Base-by-base conservation (phyloP, 148 eudicot genomes). In the Diospyros lotus region DNA sequence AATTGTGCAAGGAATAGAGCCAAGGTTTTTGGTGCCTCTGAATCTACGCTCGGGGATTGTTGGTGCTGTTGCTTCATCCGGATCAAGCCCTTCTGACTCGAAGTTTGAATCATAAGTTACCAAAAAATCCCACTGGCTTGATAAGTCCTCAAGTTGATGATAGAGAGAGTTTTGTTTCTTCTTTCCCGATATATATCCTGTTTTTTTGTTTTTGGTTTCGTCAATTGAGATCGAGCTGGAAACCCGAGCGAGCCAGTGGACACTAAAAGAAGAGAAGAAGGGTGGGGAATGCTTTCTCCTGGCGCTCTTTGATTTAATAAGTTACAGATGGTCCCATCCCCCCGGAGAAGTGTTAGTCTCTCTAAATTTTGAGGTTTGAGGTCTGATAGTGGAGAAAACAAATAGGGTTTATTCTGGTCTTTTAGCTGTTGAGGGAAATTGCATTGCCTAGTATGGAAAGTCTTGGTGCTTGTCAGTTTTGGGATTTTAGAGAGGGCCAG, bases 51-150 rank as follows among this genome's bases (percentile, higher is more conserved):
- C 61, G 46, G 79, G 60, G 12, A 76, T 61, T 64, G 65, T 59
- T 28, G 69, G 76, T 68, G 79, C 58, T 73, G 74, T 41, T 53
- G 64, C 75, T 68, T 80, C 77, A 41, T 78, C 76, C 68, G 82
- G 81, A 66, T 54, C 73, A 38, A 73, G 74, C 74, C 76, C 82
- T 50, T 52, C 79, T 43, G 73, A 76, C 83, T 66, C 79, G 17
- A 66, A 58, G 64, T 62, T 18, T 52, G 73, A 76, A 59, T 80
- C 79, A 12, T 80, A 73, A 68, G 73, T 53, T 66, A 55, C 64
- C 46, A 61, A 44, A 66, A 9, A 6, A 28, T 76, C 50, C 44
- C 10, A 64, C 63, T 9, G 73, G 68, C 56, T 58, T 59, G 75
- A 67, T 50, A 66, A 10, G 56, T 13, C 42, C 41, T 67, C 18